Evolutionary conservation across 2,329 filamentous ascomycete genomes (phyloP).

Genomic region (Diaporthe citriasiana): DNA sequence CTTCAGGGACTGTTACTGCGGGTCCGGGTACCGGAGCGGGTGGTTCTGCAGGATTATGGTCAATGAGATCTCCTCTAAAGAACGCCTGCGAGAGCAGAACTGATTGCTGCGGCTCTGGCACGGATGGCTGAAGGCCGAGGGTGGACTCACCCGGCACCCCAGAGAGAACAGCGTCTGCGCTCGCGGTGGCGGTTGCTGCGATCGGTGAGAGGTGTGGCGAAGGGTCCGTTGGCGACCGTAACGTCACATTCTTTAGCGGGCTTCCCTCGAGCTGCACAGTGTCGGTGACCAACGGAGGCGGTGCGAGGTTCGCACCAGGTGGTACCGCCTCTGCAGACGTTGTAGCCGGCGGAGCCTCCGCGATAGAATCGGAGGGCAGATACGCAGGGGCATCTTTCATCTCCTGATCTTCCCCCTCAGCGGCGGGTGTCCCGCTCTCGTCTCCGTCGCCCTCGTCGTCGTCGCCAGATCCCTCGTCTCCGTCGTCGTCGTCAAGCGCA

Average conservation of each 20-base stretch:
- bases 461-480: conserved; percentile 62
- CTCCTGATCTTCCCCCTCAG: conserved; percentile 46
- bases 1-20: conserved; percentile 12
- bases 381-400: conserved; percentile 46
- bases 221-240: conserved; percentile 61
- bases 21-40: conserved; percentile 12
- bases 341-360: conserved; percentile 6
- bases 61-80: background rate
- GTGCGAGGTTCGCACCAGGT: conserved; percentile 52
- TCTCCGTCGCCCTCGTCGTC: conserved; percentile 64
- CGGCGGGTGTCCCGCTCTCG: conserved; percentile 54
- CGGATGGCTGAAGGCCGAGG: conserved; percentile 36
- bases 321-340: conserved; percentile 52
- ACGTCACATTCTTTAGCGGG: conserved; percentile 66
- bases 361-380: conserved; percentile 16
- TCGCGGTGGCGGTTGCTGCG: conserved; percentile 16
- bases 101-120: conserved; percentile 11
- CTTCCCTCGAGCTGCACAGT: conserved; percentile 62
- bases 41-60: conserved; percentile 23
- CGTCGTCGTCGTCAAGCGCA: conserved; percentile 62
- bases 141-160: conserved; percentile 32
- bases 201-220: conserved; percentile 44
- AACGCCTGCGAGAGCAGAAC: conserved; percentile 18
- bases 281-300: conserved; percentile 43
- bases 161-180: conserved; percentile 16